These are phyloP conservation scores for Boechera divaricarpa DNA, from an alignment of 345 rosid genomes.

Conservation along the genomic window DNA sequence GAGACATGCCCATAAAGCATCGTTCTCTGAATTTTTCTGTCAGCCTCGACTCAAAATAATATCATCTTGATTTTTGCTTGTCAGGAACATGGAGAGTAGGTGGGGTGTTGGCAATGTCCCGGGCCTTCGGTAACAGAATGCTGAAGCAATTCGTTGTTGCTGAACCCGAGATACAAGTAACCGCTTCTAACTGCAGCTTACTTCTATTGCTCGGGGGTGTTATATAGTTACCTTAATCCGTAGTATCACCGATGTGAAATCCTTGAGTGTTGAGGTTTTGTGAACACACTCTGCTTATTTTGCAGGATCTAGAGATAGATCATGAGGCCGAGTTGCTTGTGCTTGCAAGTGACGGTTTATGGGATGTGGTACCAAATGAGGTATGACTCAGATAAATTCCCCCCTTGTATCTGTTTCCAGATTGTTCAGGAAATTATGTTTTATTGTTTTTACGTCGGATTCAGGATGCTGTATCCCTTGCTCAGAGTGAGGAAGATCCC, in stretches of 20 bases:
- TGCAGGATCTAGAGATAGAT: constrained; percentile 79
- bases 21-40: constrained; percentile 26
- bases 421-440: background rate
- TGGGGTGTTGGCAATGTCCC: constrained; percentile 98
- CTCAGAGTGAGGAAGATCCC: constrained; percentile 78
- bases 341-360: constrained; percentile 95
- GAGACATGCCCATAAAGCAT: constrained; percentile 14
- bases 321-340: constrained; percentile 82
- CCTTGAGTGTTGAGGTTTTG: constrained; percentile 7
- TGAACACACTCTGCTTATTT: constrained; percentile 31
- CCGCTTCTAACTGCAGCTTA: constrained; percentile 29
- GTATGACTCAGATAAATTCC: constrained; percentile 41
- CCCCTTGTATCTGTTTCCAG: background rate
- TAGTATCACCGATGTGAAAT: constrained; percentile 7
- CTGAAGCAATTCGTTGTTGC: constrained; percentile 97
- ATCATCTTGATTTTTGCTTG: constrained; percentile 37
- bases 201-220: constrained; percentile 1
- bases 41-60: constrained; percentile 38
- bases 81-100: constrained; percentile 99
- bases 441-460: background rate
- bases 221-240: constrained; percentile 2
- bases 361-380: constrained; percentile 98
- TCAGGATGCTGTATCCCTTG: constrained; percentile 90
- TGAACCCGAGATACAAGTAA: constrained; percentile 99
- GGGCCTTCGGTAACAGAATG: constrained; percentile 99